Percentiles rank a stretch among this genome's conserved stretches.
Conservation (phyloP, 306 rosid genomes). For the Quillaja saponaria region DNA sequence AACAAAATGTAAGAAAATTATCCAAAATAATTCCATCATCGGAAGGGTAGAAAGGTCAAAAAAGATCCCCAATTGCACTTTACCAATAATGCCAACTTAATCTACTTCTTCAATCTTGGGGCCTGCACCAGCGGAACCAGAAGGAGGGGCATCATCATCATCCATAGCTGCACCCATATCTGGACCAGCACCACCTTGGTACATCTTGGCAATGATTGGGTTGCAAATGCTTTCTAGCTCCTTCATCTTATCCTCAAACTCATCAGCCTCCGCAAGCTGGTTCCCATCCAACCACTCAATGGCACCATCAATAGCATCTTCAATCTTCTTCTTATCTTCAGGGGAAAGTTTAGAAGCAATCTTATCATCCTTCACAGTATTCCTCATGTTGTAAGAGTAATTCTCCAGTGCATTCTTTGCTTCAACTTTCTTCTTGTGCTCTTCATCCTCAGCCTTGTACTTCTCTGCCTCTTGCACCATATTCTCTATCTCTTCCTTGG, state of each 20-base stretch:
- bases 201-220: constrained; percentile 64
- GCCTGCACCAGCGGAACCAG: constrained; percentile 52
- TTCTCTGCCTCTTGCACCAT: constrained; percentile 66
- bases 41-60: too few relatives aligned
- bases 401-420: constrained; percentile 56
- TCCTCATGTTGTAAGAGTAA: constrained; percentile 57
- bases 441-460: constrained; percentile 68
- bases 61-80: too few relatives aligned
- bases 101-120: constrained; percentile 75
- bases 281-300: constrained; percentile 61
- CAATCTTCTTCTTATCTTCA: constrained; percentile 55
- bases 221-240: constrained; percentile 61
- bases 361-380: constrained; percentile 53
- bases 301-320: constrained; percentile 49
- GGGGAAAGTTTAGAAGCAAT: constrained; percentile 37
- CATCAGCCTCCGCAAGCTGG: constrained; percentile 59
- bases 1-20: too few relatives aligned
- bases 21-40: too few relatives aligned
- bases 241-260: constrained; percentile 65
- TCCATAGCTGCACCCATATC: constrained; percentile 52
- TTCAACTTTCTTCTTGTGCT: constrained; percentile 59
- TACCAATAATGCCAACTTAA: too few relatives aligned
- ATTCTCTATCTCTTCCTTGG: constrained; percentile 57
- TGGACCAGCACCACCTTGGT: constrained; percentile 58
- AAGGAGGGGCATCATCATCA: constrained; percentile 45